Conservation (phyloP, 257 asterid species). For the Rehmannia glutinosa region DNA sequence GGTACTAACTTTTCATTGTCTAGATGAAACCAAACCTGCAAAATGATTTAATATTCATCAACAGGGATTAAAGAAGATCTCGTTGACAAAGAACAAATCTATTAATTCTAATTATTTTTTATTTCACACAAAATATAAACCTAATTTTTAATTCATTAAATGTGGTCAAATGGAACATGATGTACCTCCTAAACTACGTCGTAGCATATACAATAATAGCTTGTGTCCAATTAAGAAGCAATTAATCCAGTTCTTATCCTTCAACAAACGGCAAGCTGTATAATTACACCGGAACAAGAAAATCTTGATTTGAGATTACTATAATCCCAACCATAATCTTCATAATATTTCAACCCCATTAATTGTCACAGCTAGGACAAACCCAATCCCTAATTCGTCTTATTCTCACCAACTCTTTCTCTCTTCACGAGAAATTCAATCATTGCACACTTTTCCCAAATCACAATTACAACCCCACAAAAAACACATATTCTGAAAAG, state of each 20-base stretch:
- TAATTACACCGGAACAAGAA: conserved; percentile 10
- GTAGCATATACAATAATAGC: background rate
- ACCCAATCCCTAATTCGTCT: conserved; percentile 28
- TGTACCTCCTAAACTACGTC: background rate
- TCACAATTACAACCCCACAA: conserved; percentile 10
- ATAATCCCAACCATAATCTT: background rate
- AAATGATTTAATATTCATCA: too few species aligned
- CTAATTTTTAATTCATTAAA: background rate
- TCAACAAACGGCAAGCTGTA: background rate
- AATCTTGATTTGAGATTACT: background rate
- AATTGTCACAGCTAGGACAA: conserved; percentile 11
- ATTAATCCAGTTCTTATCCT: conserved; percentile 1
- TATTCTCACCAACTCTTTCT: conserved; percentile 23
- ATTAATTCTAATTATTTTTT: background rate
- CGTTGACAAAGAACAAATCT: background rate
- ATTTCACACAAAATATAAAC: background rate
- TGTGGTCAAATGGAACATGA: background rate
- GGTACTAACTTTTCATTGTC: too few species aligned
- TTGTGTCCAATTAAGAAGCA: background rate
- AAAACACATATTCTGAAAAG: background rate
- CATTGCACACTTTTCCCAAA: conserved; percentile 3
- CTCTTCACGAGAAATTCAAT: conserved; percentile 35
- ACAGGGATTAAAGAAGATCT: background rate
- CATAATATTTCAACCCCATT: background rate
- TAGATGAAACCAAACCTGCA: too few species aligned